Conservation (phyloP, 495 filamentous ascomycete species). For the Trichoderma virens region DNA sequence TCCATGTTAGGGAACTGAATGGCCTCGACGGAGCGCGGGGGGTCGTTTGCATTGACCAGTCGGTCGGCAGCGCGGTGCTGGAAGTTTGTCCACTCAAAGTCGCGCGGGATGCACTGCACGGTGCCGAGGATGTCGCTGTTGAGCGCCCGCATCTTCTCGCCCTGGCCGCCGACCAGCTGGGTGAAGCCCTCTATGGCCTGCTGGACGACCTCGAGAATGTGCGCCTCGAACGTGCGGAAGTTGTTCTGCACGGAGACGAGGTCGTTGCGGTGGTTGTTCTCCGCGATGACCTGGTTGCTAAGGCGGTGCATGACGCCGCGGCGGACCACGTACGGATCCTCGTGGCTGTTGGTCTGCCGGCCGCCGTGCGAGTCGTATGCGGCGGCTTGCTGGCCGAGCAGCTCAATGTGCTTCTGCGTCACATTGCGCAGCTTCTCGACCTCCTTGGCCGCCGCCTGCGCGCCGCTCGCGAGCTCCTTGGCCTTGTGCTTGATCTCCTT, state of each 20-base stretch:
- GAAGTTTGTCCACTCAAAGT: slow-evolving; percentile 92
- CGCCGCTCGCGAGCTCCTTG: slow-evolving; percentile 79
- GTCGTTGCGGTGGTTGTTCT: slow-evolving; percentile 91
- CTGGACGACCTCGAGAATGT: slow-evolving; percentile 79
- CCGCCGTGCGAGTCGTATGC: slow-evolving; percentile 61
- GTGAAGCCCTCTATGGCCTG: slow-evolving; percentile 71
- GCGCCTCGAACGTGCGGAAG: slow-evolving; percentile 80
- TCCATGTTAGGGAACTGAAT: slow-evolving; percentile 83
- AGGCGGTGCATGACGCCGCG: slow-evolving; percentile 75
- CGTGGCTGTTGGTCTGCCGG: slow-evolving; percentile 53
- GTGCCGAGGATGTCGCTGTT: slow-evolving; percentile 74
- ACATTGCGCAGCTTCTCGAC: slow-evolving; percentile 79
- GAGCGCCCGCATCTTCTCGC: slow-evolving; percentile 69
- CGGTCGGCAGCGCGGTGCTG: slow-evolving; percentile 53
- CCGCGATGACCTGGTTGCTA: slow-evolving; percentile 83
- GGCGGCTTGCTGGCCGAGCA: slow-evolving; percentile 76
- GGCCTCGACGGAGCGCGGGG: slow-evolving; percentile 59
- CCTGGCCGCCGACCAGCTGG: slow-evolving; percentile 65
- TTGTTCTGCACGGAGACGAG: slow-evolving; percentile 80
- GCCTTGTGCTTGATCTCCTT: slow-evolving; percentile 92
- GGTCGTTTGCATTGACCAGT: slow-evolving; percentile 72
- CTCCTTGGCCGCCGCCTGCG: slow-evolving; percentile 76
- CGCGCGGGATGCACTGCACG: slow-evolving; percentile 72
- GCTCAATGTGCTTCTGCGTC: slow-evolving; percentile 94
- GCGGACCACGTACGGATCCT: slow-evolving; percentile 85